phyloP scores from a whole-genome alignment of 352 stramenopile genomes.

The Phytopythium boreale region DNA sequence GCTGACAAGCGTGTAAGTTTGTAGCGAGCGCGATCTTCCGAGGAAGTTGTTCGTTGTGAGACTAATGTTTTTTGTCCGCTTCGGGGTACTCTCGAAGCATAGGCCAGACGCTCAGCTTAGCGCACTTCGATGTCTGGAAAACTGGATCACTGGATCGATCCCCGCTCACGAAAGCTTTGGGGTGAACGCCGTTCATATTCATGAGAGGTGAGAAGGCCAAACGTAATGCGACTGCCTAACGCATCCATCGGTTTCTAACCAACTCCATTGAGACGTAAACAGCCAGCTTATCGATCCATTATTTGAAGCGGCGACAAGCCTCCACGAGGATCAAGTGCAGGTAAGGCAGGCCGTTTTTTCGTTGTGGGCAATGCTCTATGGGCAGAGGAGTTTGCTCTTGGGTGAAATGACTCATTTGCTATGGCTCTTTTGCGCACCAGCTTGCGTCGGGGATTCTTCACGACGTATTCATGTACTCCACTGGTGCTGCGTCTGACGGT shows the following conservation, averaged over 20 bases:
- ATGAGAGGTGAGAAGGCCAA: slow-evolving; percentile 24
- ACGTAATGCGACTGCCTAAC: background rate
- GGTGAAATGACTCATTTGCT: background rate
- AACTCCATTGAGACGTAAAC: background rate
- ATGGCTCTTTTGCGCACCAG: slow-evolving; percentile 23
- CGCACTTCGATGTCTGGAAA: slow-evolving; percentile 62
- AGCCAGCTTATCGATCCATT: slow-evolving; percentile 39
- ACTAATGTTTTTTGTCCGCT: slow-evolving; percentile 1
- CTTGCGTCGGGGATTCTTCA: slow-evolving; percentile 55
- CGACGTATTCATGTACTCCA: slow-evolving; percentile 47
- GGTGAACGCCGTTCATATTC: slow-evolving; percentile 36
- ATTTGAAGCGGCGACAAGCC: slow-evolving; percentile 25
- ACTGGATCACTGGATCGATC: slow-evolving; percentile 62
- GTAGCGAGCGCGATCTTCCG: background rate
- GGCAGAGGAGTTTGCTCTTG: background rate
- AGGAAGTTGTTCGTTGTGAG: background rate
- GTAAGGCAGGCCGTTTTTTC: slow-evolving; percentile 13
- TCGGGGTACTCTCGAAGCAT: background rate
- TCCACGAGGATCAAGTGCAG: slow-evolving; percentile 39
- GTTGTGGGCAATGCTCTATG: slow-evolving; percentile 1
- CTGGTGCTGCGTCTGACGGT: slow-evolving; percentile 12
- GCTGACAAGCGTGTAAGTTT: slow-evolving; percentile 39
- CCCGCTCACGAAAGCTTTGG: slow-evolving; percentile 43
- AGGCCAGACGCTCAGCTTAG: slow-evolving; percentile 34
- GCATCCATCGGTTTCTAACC: background rate